Percentiles rank a stretch among this genome's conserved stretches.
phyloP scores from a whole-genome alignment of 768 basidiomycete genomes.

The Kwoniella mangroviensis region DNA sequence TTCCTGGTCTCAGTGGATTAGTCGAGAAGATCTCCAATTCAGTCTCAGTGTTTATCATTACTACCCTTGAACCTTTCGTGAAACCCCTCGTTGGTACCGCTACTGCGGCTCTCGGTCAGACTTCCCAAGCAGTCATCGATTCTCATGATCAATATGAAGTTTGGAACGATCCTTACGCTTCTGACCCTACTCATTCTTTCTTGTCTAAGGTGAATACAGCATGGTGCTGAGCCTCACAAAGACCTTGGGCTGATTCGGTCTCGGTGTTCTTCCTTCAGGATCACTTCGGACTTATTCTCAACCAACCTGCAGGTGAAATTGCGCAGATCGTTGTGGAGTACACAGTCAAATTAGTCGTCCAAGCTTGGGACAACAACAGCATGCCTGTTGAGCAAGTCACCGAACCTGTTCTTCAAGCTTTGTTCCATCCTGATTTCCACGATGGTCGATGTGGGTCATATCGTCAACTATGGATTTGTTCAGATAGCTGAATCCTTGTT shows the following conservation, averaged over 20 bases:
- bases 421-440: slow-evolving; percentile 56
- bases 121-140: slow-evolving; percentile 77
- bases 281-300: slow-evolving; percentile 72
- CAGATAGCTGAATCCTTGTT: no score
- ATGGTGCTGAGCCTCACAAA: not conserved
- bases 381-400: slow-evolving; percentile 49
- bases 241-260: not conserved
- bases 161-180: slow-evolving; percentile 80
- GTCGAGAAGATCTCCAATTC: slow-evolving; percentile 80
- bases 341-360: slow-evolving; percentile 70
- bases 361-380: slow-evolving; percentile 76
- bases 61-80: slow-evolving; percentile 80
- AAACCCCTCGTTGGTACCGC: slow-evolving; percentile 77
- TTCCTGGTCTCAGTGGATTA: slow-evolving; percentile 72
- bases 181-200: slow-evolving; percentile 67
- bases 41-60: slow-evolving; percentile 73
- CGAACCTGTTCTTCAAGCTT: slow-evolving; percentile 50
- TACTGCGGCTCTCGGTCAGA: slow-evolving; percentile 66
- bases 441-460: slow-evolving; percentile 44
- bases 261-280: slow-evolving; percentile 60
- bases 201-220: slow-evolving; percentile 67
- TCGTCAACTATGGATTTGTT: not conserved
- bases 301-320: slow-evolving; percentile 76
- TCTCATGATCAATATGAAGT: slow-evolving; percentile 82
- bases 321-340: slow-evolving; percentile 71